Evolutionary conservation across 2,329 filamentous ascomycete species (phyloP).

Genomic region (Chrysosporium keratinophilum): DNA sequence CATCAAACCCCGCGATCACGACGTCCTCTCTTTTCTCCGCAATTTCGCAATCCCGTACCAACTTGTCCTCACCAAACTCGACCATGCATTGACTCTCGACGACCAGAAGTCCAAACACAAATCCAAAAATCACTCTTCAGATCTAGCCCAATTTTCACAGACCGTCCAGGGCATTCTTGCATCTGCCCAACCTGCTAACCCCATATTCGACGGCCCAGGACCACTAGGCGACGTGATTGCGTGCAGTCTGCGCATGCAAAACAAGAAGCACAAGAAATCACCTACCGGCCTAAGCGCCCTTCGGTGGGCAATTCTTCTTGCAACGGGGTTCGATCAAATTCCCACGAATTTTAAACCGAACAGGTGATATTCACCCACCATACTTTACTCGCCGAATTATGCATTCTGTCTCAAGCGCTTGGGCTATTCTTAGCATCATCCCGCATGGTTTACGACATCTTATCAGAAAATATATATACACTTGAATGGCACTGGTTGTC

Average conservation of each 20-base stretch:
- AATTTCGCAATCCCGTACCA: conserved; percentile 52
- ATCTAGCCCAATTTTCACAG: neutral
- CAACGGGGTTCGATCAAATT: conserved; percentile 44
- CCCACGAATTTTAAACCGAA: neutral
- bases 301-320: conserved; percentile 54
- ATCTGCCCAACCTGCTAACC: conserved; percentile 31
- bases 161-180: conserved; percentile 1
- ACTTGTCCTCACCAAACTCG: conserved; percentile 56
- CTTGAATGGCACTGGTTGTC: too few relatives aligned
- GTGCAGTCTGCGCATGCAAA: conserved; percentile 44
- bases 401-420: too few relatives aligned
- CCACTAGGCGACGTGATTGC: conserved; percentile 51
- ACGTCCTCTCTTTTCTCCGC: conserved; percentile 48
- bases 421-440: too few relatives aligned
- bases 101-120: conserved; percentile 16
- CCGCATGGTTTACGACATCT: too few relatives aligned
- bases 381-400: neutral
- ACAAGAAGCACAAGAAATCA: conserved; percentile 31
- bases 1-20: conserved; percentile 49
- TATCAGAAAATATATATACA: too few relatives aligned
- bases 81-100: conserved; percentile 41
- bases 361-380: neutral
- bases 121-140: conserved; percentile 13
- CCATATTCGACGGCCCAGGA: conserved; percentile 26
- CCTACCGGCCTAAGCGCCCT: conserved; percentile 52